These are phyloP conservation scores for Apiospora kogelbergensis DNA, from an alignment of 2,329 filamentous ascomycete genomes.

Conservation along the genomic window DNA sequence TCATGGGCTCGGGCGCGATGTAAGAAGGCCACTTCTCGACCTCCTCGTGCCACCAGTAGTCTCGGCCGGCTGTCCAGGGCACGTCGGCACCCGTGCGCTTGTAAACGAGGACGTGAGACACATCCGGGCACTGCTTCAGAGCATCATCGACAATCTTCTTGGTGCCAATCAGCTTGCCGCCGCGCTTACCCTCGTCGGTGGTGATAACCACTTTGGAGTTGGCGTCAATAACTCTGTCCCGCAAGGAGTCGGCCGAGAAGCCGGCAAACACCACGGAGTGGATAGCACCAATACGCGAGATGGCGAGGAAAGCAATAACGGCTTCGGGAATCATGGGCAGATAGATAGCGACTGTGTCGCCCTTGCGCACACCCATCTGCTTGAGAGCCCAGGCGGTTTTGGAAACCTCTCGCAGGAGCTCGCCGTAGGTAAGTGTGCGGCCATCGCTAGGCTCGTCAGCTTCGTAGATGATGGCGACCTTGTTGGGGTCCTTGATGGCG, in stretches of 20 bases:
- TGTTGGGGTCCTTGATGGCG: slow-evolving; percentile 90
- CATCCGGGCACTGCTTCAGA: slow-evolving; percentile 90
- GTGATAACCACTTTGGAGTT: slow-evolving; percentile 94
- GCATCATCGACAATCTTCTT: slow-evolving; percentile 99
- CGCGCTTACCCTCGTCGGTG: slow-evolving; percentile 95
- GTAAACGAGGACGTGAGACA: slow-evolving; percentile 84
- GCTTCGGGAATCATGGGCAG: slow-evolving; percentile 99
- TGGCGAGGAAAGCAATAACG: slow-evolving; percentile 85
- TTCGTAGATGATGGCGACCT: slow-evolving; percentile 97
- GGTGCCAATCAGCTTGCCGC: slow-evolving; percentile 94
- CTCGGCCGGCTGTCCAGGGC: slow-evolving; percentile 84
- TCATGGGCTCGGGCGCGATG: slow-evolving; percentile 84
- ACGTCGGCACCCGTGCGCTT: slow-evolving; percentile 93
- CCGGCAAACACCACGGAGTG: slow-evolving; percentile 98
- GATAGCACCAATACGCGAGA: slow-evolving; percentile 87
- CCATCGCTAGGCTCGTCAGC: slow-evolving; percentile 87
- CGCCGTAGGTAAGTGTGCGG: slow-evolving; percentile 86
- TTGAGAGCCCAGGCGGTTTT: slow-evolving; percentile 84
- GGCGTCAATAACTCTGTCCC: slow-evolving; percentile 91
- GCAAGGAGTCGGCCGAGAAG: slow-evolving; percentile 93
- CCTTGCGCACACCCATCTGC: slow-evolving; percentile 95
- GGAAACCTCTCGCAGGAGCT: slow-evolving; percentile 90
- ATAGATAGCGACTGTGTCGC: slow-evolving; percentile 96
- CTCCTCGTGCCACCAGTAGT: slow-evolving; percentile 99
- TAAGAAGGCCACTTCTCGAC: slow-evolving; percentile 95